A percentile compares a stretch with the other conserved stretches of the same genome.
These are phyloP conservation scores for Clarkia xantiana DNA, from an alignment of 345 rosid species.

Conservation along the genomic window DNA sequence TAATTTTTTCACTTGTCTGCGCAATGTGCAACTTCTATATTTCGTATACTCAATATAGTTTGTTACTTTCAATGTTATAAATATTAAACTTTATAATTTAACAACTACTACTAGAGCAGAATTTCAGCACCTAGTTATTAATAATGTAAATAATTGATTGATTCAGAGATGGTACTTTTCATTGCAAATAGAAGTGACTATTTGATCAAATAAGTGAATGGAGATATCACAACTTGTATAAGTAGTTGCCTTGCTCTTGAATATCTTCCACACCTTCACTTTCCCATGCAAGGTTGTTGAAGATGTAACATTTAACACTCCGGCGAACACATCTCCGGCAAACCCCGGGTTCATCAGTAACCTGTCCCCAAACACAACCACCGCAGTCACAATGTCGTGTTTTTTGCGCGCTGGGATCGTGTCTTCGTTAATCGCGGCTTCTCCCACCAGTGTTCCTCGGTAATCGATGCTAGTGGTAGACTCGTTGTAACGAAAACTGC, in stretches of 20 bases:
- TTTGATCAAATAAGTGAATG: neutral
- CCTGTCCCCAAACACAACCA: conserved; percentile 13
- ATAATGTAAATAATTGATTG: too few relatives aligned
- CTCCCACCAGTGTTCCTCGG: conserved; percentile 7
- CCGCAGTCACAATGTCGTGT: conserved; percentile 12
- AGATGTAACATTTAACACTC: conserved; percentile 18
- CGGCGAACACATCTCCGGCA: neutral
- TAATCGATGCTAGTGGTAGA: conserved; percentile 16
- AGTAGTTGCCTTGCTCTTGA: conserved; percentile 23
- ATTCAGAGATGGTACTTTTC: conserved; percentile 8
- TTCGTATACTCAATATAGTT: too few relatives aligned
- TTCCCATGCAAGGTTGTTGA: conserved; percentile 19
- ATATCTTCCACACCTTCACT: conserved; percentile 10
- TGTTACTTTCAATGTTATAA: too few relatives aligned
- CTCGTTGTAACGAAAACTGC: conserved; percentile 17
- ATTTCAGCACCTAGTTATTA: too few relatives aligned
- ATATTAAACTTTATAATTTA: too few relatives aligned
- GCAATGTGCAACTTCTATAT: too few relatives aligned
- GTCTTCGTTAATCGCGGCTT: conserved; percentile 14
- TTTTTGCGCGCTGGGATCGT: conserved; percentile 17
- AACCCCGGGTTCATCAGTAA: conserved; percentile 8
- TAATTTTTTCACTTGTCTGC: too few relatives aligned
- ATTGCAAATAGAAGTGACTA: conserved; percentile 9
- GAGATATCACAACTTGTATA: conserved; percentile 11
- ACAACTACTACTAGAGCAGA: too few relatives aligned